phyloP scores from a whole-genome alignment of 2,329 filamentous ascomycete genomes.

The Cercospora nicotianae region DNA sequence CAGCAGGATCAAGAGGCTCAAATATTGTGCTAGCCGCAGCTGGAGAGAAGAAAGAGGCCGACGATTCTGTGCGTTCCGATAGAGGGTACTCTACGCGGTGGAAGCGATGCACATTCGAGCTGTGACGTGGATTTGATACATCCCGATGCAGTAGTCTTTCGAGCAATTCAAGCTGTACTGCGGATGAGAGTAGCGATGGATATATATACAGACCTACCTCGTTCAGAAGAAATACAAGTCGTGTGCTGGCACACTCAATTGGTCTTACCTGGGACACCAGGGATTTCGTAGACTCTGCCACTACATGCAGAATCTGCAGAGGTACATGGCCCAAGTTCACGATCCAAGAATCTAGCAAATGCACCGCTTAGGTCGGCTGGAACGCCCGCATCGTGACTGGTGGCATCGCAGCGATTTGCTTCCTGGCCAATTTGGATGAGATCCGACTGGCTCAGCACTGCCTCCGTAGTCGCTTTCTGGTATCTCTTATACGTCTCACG shows the following conservation, averaged over 20 bases:
- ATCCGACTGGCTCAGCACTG: conserved; percentile 43
- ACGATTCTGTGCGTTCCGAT: conserved; percentile 21
- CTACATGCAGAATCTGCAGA: background rate
- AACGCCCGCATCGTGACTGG: conserved; percentile 5
- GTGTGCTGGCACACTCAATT: background rate
- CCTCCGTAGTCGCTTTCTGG: conserved; percentile 58
- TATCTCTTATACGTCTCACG: conserved; percentile 73
- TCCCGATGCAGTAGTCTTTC: conserved; percentile 75
- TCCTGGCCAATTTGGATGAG: conserved; percentile 18
- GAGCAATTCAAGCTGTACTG: conserved; percentile 69
- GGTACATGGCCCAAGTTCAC: background rate
- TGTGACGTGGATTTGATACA: conserved; percentile 69
- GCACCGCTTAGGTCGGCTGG: conserved; percentile 19
- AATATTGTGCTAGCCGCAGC: conserved; percentile 35
- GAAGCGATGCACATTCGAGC: conserved; percentile 88
- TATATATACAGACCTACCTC: conserved; percentile 69
- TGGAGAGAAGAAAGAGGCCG: conserved; percentile 59
- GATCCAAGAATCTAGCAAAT: conserved; percentile 25
- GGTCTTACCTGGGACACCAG: conserved; percentile 65
- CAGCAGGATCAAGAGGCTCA: conserved; percentile 64
- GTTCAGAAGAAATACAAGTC: conserved; percentile 27
- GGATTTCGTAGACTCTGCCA: conserved; percentile 56
- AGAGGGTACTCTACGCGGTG: conserved; percentile 67
- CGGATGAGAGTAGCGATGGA: conserved; percentile 69
- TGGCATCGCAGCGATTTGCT: background rate